Evolutionary conservation across 2,329 filamentous ascomycete species (phyloP), one percentile per base, ranked within the genome.

Genomic region (Penicillium sp.): DNA sequence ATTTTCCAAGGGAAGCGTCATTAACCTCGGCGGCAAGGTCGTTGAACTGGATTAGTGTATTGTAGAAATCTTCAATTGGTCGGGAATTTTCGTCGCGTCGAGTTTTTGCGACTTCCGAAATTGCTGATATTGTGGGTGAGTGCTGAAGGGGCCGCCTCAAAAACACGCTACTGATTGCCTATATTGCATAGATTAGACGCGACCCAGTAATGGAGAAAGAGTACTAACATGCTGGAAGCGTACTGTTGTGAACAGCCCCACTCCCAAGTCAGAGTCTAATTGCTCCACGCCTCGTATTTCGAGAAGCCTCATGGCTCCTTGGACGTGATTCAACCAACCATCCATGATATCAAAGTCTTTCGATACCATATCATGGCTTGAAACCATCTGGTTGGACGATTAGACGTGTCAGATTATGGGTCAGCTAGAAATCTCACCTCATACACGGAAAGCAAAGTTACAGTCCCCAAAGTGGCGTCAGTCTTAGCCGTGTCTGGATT

Each of bases 381-480:
- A 19, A 0, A 43, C 19, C 7, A 27, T 42, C 39, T 42, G 26
- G 44, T 49, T 42, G 19, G n/a, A 42, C 11, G 22, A 5, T 37
- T 21, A 49, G 10, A 39, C 4, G 7, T 10, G n/a, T 27, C 16
- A 29, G 16, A 27, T 7, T 1, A 16, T 21, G 10, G 10, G 31
- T 37, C 29, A 16, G 27, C 11, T 9, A 29, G 4, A 26, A 9
- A 43, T 47, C 52, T 29, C 24, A 65, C 62, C 58, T 65, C 63
- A 52, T 61, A 65, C 21, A 57, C 31, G 8, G 54, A 57, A 19
- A 66, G 59, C 44, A 60, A 14, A 11, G 56, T 47, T 9, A 65
- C 63, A 4, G 63, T 54, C 19, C 49, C 54, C 21, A 64, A 35
- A n/a, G 63, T 65, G 6, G 58, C 61, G 47, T 65, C 60, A 1